Percentiles rank a stretch among this genome's conserved stretches.
Conservation (phyloP, 176 grass and related monocot genomes). For the Miscanthus lutarioriparius region DNA sequence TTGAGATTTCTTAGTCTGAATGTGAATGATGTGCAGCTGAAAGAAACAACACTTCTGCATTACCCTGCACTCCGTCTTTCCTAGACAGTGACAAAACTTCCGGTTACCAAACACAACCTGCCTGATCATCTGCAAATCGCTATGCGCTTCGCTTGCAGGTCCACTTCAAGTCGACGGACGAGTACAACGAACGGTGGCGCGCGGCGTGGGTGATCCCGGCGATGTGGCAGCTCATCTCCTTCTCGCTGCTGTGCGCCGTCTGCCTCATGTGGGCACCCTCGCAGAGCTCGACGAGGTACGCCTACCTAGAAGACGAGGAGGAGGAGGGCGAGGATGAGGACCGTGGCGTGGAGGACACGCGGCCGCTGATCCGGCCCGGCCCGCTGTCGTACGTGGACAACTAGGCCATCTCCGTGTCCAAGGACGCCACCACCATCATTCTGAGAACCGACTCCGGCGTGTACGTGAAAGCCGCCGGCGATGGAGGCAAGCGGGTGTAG, state of each 20-base stretch:
- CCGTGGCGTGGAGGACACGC: constrained; percentile 42
- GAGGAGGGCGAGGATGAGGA: constrained; percentile 42
- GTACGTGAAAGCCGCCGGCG: constrained; percentile 33
- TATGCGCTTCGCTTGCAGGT: constrained; percentile 22
- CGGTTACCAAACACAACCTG: background rate
- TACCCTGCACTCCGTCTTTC: background rate
- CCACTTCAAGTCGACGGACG: constrained; percentile 71
- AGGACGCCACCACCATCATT: constrained; percentile 63
- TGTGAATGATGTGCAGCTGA: background rate
- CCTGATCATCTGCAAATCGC: background rate
- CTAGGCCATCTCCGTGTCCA: constrained; percentile 68
- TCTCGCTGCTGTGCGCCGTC: constrained; percentile 63
- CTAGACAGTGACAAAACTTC: background rate
- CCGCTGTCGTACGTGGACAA: constrained; percentile 69
- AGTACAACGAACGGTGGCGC: constrained; percentile 63
- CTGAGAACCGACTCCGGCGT: constrained; percentile 52
- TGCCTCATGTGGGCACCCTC: constrained; percentile 75
- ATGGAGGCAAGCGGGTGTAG: constrained; percentile 56
- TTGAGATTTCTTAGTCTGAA: no score
- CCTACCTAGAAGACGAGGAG: constrained; percentile 44
- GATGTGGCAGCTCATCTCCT: constrained; percentile 83
- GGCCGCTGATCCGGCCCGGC: constrained; percentile 41
- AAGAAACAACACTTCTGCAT: background rate
- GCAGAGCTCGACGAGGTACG: constrained; percentile 46
- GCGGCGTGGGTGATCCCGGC: constrained; percentile 78